Percentiles rank a stretch among this genome's conserved stretches.
These are phyloP conservation scores for Suillus ampliporus DNA, from an alignment of 768 basidiomycete genomes.

Conservation along the genomic window DNA sequence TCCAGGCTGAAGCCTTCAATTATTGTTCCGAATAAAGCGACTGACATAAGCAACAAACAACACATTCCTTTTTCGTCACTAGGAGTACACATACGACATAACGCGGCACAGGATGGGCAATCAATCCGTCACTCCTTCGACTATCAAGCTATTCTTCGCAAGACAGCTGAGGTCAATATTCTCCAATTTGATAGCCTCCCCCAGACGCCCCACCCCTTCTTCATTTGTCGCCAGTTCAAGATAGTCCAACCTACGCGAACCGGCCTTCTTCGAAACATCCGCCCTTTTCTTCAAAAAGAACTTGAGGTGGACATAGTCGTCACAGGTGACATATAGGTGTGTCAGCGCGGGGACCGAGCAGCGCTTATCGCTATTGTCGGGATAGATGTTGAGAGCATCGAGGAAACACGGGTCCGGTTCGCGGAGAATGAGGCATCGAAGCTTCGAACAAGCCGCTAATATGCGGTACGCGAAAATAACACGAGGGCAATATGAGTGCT, in stretches of 20 bases:
- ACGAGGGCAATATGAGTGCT: neutral
- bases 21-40: constrained; percentile 22
- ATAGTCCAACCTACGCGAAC: neutral
- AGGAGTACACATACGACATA: neutral
- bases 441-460: neutral
- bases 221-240: neutral
- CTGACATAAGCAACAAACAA: constrained; percentile 19
- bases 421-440: constrained; percentile 4
- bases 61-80: constrained; percentile 11
- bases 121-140: neutral
- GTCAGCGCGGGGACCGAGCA: neutral
- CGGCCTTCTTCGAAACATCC: neutral
- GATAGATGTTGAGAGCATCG: constrained; percentile 9
- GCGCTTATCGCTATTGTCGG: neutral
- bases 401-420: constrained; percentile 7
- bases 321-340: neutral
- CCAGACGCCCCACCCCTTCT: neutral
- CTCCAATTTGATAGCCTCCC: neutral
- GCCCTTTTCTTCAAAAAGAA: neutral
- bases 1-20: neutral
- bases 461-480: neutral
- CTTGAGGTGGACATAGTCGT: neutral
- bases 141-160: neutral
- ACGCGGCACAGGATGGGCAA: neutral
- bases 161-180: neutral